Conservation (phyloP, 495 filamentous ascomycete genomes). For the Trichoderma gamsii region DNA sequence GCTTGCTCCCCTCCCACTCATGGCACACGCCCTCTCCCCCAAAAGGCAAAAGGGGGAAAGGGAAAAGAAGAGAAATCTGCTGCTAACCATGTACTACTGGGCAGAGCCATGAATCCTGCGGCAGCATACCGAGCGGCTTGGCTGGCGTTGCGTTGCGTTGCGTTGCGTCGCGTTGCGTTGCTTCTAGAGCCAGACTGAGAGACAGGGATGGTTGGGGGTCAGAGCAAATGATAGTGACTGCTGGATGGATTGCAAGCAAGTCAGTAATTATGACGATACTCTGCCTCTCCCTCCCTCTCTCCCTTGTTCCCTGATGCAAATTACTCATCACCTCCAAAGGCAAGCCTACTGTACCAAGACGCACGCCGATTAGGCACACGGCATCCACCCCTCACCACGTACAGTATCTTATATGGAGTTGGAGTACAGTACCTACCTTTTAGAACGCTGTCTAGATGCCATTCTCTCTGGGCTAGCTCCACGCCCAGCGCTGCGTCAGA, state of each 20-base stretch:
- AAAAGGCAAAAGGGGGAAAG: not conserved
- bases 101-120: too few species aligned
- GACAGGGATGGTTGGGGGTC: not conserved
- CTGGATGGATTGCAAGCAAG: not conserved
- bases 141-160: too few species aligned
- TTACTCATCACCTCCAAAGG: not conserved
- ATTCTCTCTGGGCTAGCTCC: constrained; percentile 4
- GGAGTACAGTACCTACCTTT: too few species aligned
- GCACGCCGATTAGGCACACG: not conserved
- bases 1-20: not conserved
- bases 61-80: not conserved
- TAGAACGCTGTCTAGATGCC: not conserved
- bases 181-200: not conserved
- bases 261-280: not conserved
- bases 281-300: not conserved
- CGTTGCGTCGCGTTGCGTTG: too few species aligned
- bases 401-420: not conserved
- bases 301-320: not conserved
- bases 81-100: too few species aligned
- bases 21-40: not conserved
- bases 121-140: too few species aligned
- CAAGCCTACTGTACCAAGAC: not conserved
- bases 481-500: not conserved
- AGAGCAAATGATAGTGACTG: not conserved
- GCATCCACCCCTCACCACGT: not conserved